A percentile compares a stretch with the other conserved stretches of the same genome.
Evolutionary conservation across 345 rosid species (phyloP).

Genomic region (Hirschfeldia incana): DNA sequence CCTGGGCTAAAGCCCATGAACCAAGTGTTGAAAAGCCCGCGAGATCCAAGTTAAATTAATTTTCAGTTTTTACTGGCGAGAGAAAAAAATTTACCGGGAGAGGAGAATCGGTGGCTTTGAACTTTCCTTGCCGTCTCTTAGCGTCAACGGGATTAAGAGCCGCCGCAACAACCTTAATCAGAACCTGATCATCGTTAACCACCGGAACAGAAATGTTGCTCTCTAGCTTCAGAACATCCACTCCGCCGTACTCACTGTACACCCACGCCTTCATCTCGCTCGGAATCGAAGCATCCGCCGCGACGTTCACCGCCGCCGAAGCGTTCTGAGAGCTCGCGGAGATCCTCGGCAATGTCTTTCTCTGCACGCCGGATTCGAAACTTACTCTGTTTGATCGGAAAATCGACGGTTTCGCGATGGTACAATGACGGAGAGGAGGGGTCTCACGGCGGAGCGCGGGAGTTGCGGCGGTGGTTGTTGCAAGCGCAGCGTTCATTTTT

Average conservation of each 20-base stretch:
- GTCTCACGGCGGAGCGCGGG: slow-evolving; percentile 38
- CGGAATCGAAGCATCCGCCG: slow-evolving; percentile 48
- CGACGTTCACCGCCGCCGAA: slow-evolving; percentile 48
- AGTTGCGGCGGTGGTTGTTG: slow-evolving; percentile 44
- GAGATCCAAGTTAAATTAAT: neutral
- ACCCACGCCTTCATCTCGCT: slow-evolving; percentile 84
- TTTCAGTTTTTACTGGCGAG: neutral
- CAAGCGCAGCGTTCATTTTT: slow-evolving; percentile 44
- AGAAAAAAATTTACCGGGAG: slow-evolving; percentile 58
- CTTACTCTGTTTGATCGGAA: slow-evolving; percentile 31
- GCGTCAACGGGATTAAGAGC: slow-evolving; percentile 94
- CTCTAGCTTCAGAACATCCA: slow-evolving; percentile 76
- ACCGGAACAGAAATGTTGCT: slow-evolving; percentile 70
- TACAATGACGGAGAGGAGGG: slow-evolving; percentile 18
- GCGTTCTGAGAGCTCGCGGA: slow-evolving; percentile 58
- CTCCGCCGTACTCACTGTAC: slow-evolving; percentile 78
- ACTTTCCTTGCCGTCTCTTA: slow-evolving; percentile 85
- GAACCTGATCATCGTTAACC: slow-evolving; percentile 78
- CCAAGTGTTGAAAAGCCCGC: neutral
- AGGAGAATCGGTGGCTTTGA: slow-evolving; percentile 90
- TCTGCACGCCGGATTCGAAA: slow-evolving; percentile 12
- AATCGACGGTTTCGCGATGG: neutral
- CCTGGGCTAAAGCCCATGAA: neutral
- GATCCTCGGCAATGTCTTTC: slow-evolving; percentile 33
- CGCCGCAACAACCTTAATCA: slow-evolving; percentile 82